Percentiles rank a stretch among this genome's conserved stretches.
Conservation (phyloP, 2,329 filamentous ascomycete species). For the Microdochium bolleyi region DNA sequence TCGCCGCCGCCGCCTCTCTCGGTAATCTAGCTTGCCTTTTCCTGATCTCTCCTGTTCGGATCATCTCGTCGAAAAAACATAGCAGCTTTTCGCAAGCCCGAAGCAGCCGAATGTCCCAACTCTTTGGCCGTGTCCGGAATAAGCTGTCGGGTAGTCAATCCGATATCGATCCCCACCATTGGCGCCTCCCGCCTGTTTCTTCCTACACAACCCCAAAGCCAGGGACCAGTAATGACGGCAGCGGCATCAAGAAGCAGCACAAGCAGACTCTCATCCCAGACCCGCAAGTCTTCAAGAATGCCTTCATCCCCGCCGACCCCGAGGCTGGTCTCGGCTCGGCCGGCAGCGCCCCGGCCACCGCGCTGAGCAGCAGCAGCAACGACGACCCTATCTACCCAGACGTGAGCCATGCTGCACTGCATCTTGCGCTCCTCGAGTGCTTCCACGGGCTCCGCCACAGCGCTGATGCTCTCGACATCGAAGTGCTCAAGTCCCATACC, state of each 20-base stretch:
- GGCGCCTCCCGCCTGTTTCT: slow-evolving; percentile 1
- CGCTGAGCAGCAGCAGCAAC: neutral
- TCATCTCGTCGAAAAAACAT: neutral
- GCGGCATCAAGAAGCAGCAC: neutral
- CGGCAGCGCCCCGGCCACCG: neutral
- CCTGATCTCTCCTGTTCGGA: too few species aligned
- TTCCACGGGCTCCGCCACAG: neutral
- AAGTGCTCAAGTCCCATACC: neutral
- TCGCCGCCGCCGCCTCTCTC: too few species aligned
- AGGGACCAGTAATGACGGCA: neutral
- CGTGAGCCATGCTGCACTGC: slow-evolving; percentile 1
- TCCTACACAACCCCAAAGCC: neutral
- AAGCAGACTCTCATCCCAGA: slow-evolving; percentile 1
- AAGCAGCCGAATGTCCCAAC: neutral
- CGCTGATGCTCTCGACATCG: neutral
- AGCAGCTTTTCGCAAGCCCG: neutral
- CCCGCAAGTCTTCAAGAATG: slow-evolving; percentile 1
- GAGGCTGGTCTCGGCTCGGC: neutral
- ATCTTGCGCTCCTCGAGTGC: slow-evolving; percentile 2
- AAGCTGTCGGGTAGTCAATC: slow-evolving; percentile 1
- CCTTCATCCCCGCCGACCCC: slow-evolving; percentile 1
- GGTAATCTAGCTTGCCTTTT: too few species aligned
- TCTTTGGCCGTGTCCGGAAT: slow-evolving; percentile 1
- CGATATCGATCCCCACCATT: slow-evolving; percentile 2
- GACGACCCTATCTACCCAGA: slow-evolving; percentile 1